Base-by-base conservation (phyloP, 1,284 basidiomycete species). In the Vanrija pseudolonga region DNA sequence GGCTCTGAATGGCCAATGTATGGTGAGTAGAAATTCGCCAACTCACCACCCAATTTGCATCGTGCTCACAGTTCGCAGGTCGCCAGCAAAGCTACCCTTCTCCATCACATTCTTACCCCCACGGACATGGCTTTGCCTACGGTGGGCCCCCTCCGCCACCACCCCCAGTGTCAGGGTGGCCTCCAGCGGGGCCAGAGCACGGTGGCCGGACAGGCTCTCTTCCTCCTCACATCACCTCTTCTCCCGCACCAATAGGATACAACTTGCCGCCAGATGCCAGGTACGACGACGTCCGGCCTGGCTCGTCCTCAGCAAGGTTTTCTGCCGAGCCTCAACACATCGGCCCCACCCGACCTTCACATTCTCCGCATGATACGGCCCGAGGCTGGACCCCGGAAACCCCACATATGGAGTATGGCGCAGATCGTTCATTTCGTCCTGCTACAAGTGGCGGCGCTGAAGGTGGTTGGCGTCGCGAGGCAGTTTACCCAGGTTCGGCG, bases 321-420 rank as follows among this genome's bases (percentile, higher is more conserved):
- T 32, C 32, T 3, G 32, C 32, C 32, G 32, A 32, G 32, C 32
- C 32, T 14, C 32, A 32, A 5, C 32, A 32, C 12, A 32, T 32
- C 11, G 32, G 32, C 11, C 4, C 11, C 12, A 4, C 12, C 14
- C 32, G 32, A 32, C 32, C 32, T 14, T 32, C 32, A 32, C 32
- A 32, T 32, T 32, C 32, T 32, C 32, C 32, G 4, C 32, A 32
- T 12, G 32, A 32, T 12, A 32, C 12, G 4, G 14, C 32, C 2
- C 51, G 45, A 24, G 45, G 28, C 7, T 59, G 57, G 56, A 47
- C 42, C 18, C 51, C 51, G 12, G 51, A 57, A 37, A 24, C 39
- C 7, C 20, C 50, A 0, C 22, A 41, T 17, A 15, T 23, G 22
- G 23, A 37, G 17, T 47, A 47, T n/a, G 17, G 22, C 22, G 36